Conservation (phyloP, 495 filamentous ascomycete species). For the Penicillium paradoxum region DNA sequence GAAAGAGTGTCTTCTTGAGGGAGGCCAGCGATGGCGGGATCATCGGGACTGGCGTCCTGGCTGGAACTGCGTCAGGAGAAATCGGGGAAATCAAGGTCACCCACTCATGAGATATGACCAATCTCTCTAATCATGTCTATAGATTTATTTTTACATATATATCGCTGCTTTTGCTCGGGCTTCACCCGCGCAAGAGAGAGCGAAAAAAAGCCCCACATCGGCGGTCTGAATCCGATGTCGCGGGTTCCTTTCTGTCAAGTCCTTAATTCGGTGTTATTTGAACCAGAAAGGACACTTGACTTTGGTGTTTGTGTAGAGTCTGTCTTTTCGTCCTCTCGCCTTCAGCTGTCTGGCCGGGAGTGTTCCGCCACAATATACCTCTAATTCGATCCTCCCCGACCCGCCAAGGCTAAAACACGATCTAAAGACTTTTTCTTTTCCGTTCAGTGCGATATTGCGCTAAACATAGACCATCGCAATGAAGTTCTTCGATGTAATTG, state of each 20-base stretch:
- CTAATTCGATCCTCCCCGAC: background rate
- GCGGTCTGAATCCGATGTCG: background rate
- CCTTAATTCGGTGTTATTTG: background rate
- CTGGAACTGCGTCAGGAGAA: constrained; percentile 38
- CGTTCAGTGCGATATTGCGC: background rate
- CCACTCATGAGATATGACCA: background rate
- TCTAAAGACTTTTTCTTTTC: background rate
- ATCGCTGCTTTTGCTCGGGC: background rate
- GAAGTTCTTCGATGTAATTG: constrained; percentile 8
- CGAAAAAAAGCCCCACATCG: background rate
- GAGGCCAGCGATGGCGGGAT: constrained; percentile 68
- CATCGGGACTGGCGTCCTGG: constrained; percentile 64
- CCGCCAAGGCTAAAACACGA: constrained; percentile 1
- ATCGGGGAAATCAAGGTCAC: constrained; percentile 24
- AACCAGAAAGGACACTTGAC: background rate
- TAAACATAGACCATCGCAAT: background rate
- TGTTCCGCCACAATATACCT: background rate
- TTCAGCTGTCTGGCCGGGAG: background rate
- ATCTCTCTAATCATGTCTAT: background rate
- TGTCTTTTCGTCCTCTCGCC: too few species aligned
- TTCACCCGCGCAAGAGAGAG: background rate
- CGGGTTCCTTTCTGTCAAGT: background rate
- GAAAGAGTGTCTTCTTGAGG: constrained; percentile 52
- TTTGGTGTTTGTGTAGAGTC: too few species aligned
- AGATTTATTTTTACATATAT: background rate